A percentile compares a stretch with the other conserved stretches of the same genome.
Evolutionary conservation across 1,284 basidiomycete genomes (phyloP).

Genomic region (Malassezia vespertilionis): DNA sequence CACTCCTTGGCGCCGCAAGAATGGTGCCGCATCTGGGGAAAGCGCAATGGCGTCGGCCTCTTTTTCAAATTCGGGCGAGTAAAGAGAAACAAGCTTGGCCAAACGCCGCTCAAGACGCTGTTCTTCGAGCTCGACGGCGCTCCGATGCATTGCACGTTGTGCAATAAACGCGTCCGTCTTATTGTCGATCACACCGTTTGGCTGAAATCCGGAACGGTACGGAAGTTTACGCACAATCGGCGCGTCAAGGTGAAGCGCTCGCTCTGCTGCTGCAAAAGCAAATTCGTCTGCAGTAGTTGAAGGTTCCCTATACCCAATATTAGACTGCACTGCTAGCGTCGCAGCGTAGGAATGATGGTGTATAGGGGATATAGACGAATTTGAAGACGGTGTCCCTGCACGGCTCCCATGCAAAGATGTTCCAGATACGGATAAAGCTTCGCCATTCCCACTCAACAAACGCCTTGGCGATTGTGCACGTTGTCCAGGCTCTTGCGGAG

Average conservation of each 20-base stretch:
- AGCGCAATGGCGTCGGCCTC: not conserved
- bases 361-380: not conserved
- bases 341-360: constrained; percentile 2
- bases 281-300: too few relatives aligned
- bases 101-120: constrained; percentile 38
- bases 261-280: too few relatives aligned
- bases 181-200: constrained; percentile 29
- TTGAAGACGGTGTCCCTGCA: too few relatives aligned
- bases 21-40: not conserved
- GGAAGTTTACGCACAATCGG: not conserved
- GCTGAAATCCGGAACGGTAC: constrained; percentile 34
- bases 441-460: too few relatives aligned
- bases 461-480: too few relatives aligned
- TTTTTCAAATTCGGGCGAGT: not conserved
- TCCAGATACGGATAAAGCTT: too few relatives aligned
- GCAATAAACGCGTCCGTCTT: constrained; percentile 25
- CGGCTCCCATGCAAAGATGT: too few relatives aligned
- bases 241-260: too few relatives aligned
- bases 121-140: constrained; percentile 29
- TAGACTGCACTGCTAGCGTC: not conserved
- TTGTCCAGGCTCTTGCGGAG: too few relatives aligned
- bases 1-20: not conserved
- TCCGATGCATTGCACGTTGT: constrained; percentile 14
- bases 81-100: constrained; percentile 20
- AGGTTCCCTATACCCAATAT: too few relatives aligned